Evolutionary conservation across 768 basidiomycete species (phyloP), one percentile per base, ranked within the genome.

Genomic region (Scleroderma bovista): DNA sequence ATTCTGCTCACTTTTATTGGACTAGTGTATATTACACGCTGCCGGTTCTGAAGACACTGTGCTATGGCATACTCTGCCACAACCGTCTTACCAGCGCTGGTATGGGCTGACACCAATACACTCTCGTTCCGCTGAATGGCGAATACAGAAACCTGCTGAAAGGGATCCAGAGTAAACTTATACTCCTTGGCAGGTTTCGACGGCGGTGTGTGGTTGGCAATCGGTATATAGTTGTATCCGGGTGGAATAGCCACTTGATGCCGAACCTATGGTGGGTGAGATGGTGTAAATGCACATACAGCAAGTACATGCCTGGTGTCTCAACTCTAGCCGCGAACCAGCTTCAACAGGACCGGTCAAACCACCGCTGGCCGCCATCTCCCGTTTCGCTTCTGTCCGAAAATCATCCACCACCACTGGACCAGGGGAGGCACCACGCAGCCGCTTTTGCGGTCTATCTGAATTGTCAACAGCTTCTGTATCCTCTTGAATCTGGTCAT

Each of bases 61-160:
- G 96, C 96, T 63, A 99, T 98, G 41, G 96, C 96, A 69, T 98
- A 99, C 74, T 99, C 96, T 41, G 96, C 96, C 53, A 99, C 96
- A 54, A 98, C 96, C 2, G 96, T 99, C 72, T 99, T 99, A 62
- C 96, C 96, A 32, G 96, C 96, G 69, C 91, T 94, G 6, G 96
- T 99, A 73, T 99, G 96, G 0, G 96, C 96, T 20, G 95, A 97
- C 15, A 99, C 96, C 45, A 99, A 76, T 5, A 98, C 95, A 60
- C 89, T 93, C 72, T 99, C 96, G 64, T 96, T 95, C 34, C 96
- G 79, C 66, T 99, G 93, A 45, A 99, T 98, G 34, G 93, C 93
- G 55, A 89, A 80, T 8, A 98, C 83, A 2, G 95, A 93, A 40
- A 98, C 93, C 62, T 84, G 80, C 61, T 98, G 96, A 73, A 99